phyloP scores from a whole-genome alignment of 2,329 filamentous ascomycete genomes.

The Endothia cerciana region DNA sequence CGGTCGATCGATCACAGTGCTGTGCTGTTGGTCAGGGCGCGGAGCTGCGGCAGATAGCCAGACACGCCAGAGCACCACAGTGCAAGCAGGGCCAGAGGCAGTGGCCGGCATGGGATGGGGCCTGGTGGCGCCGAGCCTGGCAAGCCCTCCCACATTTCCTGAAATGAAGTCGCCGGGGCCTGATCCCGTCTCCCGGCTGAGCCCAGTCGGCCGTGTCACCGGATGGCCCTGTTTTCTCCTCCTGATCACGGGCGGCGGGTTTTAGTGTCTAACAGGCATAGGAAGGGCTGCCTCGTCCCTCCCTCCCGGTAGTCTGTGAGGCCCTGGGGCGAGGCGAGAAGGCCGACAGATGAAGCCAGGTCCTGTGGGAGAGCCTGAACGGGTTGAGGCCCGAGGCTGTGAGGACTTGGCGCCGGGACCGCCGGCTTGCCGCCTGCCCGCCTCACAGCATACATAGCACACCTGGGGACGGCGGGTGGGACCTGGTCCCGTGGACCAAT shows the following conservation, averaged over 20 bases:
- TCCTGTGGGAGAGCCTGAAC: background rate
- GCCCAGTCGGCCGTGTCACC: background rate
- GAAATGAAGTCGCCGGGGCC: background rate
- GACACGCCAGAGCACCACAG: background rate
- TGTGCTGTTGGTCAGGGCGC: background rate
- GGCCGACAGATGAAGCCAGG: no score
- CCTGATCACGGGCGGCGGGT: no score
- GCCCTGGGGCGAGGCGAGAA: no score
- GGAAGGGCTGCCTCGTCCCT: no score
- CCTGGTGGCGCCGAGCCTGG: background rate
- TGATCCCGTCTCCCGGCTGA: slow-evolving; percentile 5
- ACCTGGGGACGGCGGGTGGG: no score
- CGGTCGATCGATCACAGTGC: background rate
- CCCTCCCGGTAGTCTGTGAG: no score
- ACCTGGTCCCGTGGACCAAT: no score
- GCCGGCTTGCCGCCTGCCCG: slow-evolving; percentile 4
- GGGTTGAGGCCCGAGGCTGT: slow-evolving; percentile 8
- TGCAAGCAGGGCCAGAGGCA: background rate
- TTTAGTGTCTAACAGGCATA: no score
- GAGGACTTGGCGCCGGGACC: slow-evolving; percentile 11
- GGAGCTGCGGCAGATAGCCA: slow-evolving; percentile 1
- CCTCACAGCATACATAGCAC: no score
- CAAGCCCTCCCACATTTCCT: background rate
- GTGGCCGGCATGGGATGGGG: background rate
- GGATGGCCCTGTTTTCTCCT: background rate